These are phyloP conservation scores for Pisolithus tinctorius DNA, from an alignment of 768 basidiomycete species.

Conservation along the genomic window DNA sequence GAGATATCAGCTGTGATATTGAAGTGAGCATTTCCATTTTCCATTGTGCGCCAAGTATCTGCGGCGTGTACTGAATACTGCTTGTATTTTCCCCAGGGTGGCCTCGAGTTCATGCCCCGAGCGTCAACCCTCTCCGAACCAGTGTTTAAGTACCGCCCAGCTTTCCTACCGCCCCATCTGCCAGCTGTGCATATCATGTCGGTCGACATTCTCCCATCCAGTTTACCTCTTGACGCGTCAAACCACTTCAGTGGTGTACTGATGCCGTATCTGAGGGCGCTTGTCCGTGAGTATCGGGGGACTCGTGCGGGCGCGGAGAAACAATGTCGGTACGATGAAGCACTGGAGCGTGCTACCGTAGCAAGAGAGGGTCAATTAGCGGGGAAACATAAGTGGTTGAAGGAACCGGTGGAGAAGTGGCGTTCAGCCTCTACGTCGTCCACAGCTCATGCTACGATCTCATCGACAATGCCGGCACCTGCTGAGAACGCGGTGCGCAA, in stretches of 20 bases:
- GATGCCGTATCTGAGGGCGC: conserved; percentile 56
- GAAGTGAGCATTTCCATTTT: conserved; percentile 36
- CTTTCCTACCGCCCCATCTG: conserved; percentile 35
- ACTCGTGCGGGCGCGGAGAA: conserved; percentile 16
- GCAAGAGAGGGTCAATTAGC: conserved; percentile 51
- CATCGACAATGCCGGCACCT: not conserved
- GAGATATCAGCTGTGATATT: conserved; percentile 89
- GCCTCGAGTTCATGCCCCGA: conserved; percentile 74
- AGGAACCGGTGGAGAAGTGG: conserved; percentile 42
- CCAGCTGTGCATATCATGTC: conserved; percentile 75
- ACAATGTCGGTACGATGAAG: conserved; percentile 23
- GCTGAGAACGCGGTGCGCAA: conserved; percentile 5
- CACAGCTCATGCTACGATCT: not conserved
- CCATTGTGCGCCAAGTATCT: too few relatives aligned
- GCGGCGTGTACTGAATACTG: too few relatives aligned
- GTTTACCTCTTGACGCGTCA: conserved; percentile 78
- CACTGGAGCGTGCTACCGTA: conserved; percentile 68
- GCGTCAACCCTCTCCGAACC: conserved; percentile 76
- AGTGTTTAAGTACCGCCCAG: conserved; percentile 48
- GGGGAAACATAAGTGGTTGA: conserved; percentile 53
- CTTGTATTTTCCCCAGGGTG: conserved; percentile 44
- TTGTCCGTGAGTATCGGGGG: conserved; percentile 40
- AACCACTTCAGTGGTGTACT: conserved; percentile 64
- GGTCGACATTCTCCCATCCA: conserved; percentile 85
- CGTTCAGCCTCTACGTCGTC: conserved; percentile 9